phyloP scores from a whole-genome alignment of 306 rosid genomes.

The Fagus crenata region DNA sequence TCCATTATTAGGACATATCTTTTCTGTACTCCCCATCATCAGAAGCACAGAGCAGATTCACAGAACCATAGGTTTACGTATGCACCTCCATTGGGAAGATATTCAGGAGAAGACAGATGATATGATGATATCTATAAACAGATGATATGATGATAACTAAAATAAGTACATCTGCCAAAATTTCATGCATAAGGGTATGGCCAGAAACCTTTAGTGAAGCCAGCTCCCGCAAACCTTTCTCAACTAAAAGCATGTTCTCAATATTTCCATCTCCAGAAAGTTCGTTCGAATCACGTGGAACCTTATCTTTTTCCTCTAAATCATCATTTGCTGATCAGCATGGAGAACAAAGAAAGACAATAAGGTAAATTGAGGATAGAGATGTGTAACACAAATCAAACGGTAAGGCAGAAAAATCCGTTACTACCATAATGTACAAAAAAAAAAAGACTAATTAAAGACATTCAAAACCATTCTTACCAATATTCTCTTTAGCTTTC shows the following conservation, averaged over 20 bases:
- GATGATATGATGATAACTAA: not conserved
- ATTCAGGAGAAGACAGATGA: slow-evolving; percentile 10
- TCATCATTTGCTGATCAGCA: slow-evolving; percentile 38
- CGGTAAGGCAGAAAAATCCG: not conserved
- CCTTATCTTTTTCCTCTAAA: slow-evolving; percentile 45
- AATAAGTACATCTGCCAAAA: not conserved
- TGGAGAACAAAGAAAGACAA: slow-evolving; percentile 1
- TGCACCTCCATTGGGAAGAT: not conserved
- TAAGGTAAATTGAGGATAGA: not conserved
- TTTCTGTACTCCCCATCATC: not conserved
- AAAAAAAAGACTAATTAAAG: not conserved
- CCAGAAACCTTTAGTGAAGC: slow-evolving; percentile 65
- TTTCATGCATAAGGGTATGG: slow-evolving; percentile 14
- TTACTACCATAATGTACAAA: not conserved
- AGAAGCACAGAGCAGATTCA: too few relatives aligned
- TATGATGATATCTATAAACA: not conserved
- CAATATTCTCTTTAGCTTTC: slow-evolving; percentile 63
- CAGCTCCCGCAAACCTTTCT: slow-evolving; percentile 91
- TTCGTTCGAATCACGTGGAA: slow-evolving; percentile 53
- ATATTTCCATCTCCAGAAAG: slow-evolving; percentile 76
- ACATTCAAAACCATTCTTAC: slow-evolving; percentile 30
- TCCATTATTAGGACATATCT: not conserved
- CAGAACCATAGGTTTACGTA: not conserved
- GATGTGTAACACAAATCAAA: slow-evolving; percentile 1
- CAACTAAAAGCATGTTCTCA: slow-evolving; percentile 92